Evolutionary conservation across 805 yeast genomes (phyloP).

Genomic region (Zygoascus biomembranicola): DNA sequence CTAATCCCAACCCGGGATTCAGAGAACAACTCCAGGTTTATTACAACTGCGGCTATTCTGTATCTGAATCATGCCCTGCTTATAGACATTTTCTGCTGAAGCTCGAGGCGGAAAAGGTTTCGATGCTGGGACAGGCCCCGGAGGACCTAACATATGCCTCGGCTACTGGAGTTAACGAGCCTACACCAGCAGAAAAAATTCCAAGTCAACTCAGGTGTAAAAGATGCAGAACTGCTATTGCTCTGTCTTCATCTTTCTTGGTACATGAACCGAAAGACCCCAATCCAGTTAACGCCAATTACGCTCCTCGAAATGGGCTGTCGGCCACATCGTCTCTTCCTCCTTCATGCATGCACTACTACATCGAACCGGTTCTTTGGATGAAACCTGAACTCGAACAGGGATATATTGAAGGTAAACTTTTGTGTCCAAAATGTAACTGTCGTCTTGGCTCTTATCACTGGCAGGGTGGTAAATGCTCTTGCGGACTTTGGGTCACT

Average conservation of each 20-base stretch:
- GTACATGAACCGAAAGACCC: conserved; percentile 52
- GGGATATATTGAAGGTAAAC: conserved; percentile 79
- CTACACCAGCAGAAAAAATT: background rate
- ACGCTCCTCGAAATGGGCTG: conserved; percentile 16
- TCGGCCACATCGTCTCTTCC: conserved; percentile 16
- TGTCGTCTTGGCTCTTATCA: conserved; percentile 84
- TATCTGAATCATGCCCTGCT: conserved; percentile 23
- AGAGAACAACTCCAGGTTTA: conserved; percentile 61
- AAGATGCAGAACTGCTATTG: conserved; percentile 67
- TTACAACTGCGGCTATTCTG: conserved; percentile 34
- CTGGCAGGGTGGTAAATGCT: conserved; percentile 92
- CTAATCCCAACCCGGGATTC: conserved; percentile 70
- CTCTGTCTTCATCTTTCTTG: conserved; percentile 52
- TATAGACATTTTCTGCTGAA: conserved; percentile 35
- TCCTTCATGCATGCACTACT: conserved; percentile 66
- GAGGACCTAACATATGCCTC: conserved; percentile 1
- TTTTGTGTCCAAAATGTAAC: conserved; percentile 75
- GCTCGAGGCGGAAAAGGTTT: conserved; percentile 10
- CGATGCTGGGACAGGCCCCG: background rate
- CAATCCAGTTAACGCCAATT: conserved; percentile 10
- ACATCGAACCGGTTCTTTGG: conserved; percentile 86
- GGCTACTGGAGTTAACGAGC: background rate
- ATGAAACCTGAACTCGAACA: conserved; percentile 72
- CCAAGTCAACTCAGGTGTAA: conserved; percentile 56
- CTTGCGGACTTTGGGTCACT: conserved; percentile 92